Conservation (phyloP, 441 rosid genomes). For the Mallotus japonicus region DNA sequence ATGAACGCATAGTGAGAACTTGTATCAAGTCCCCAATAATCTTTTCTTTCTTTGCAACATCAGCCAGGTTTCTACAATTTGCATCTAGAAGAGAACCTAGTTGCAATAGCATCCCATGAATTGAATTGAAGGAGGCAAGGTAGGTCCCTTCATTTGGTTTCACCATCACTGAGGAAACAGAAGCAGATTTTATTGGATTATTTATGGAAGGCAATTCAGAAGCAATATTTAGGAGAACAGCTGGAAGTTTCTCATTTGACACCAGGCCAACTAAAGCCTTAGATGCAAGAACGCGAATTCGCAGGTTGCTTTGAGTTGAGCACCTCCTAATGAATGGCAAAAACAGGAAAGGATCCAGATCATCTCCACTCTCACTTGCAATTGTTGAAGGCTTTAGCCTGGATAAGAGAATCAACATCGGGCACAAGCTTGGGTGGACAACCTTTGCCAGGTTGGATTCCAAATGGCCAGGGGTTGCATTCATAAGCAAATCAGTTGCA, state of each 20-base stretch:
- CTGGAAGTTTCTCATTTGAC: slow-evolving; percentile 84
- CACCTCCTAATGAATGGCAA: slow-evolving; percentile 93
- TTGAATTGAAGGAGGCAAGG: slow-evolving; percentile 54
- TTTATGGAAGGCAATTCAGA: slow-evolving; percentile 54
- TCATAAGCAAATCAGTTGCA: slow-evolving; percentile 66
- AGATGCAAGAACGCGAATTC: slow-evolving; percentile 88
- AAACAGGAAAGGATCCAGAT: slow-evolving; percentile 86
- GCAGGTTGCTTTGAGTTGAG: slow-evolving; percentile 84
- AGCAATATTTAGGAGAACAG: slow-evolving; percentile 61
- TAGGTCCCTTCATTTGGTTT: slow-evolving; percentile 27
- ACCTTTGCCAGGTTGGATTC: slow-evolving; percentile 62
- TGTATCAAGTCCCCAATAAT: slow-evolving; percentile 61
- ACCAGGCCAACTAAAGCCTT: slow-evolving; percentile 92
- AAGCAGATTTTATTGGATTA: slow-evolving; percentile 20
- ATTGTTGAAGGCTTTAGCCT: slow-evolving; percentile 95
- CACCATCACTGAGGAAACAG: slow-evolving; percentile 21
- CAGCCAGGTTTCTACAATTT: slow-evolving; percentile 80
- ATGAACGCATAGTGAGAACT: slow-evolving; percentile 52
- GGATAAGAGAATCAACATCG: slow-evolving; percentile 85
- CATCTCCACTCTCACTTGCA: slow-evolving; percentile 86
- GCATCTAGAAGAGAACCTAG: slow-evolving; percentile 71
- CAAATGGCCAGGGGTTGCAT: slow-evolving; percentile 46
- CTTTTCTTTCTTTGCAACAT: slow-evolving; percentile 70
- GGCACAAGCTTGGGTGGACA: slow-evolving; percentile 97
- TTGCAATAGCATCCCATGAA: slow-evolving; percentile 89